phyloP scores from a whole-genome alignment of 306 rosid genomes.

The Medicago lupulina region DNA sequence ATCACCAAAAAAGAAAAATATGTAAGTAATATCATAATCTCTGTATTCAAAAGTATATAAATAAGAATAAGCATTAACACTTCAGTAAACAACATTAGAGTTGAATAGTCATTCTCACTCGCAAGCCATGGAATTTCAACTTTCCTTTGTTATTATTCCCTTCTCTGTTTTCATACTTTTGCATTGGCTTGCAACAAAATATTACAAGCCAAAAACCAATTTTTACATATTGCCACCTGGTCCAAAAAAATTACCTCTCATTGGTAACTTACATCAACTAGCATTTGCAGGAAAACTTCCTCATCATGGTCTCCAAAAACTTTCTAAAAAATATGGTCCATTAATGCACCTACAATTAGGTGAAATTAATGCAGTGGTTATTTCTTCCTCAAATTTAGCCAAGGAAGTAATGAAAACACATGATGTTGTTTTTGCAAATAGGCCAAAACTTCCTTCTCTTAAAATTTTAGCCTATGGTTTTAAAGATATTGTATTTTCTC shows the following conservation, averaged over 20 bases:
- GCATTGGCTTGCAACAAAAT: conserved; percentile 20
- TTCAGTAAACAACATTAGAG: neutral
- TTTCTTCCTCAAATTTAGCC: conserved; percentile 16
- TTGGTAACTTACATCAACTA: conserved; percentile 38
- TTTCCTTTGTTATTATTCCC: neutral
- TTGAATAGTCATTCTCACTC: neutral
- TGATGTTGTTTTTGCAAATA: conserved; percentile 16
- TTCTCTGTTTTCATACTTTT: neutral
- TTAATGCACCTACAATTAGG: conserved; percentile 22
- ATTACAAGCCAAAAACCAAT: neutral
- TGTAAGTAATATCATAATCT: neutral
- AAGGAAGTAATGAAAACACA: conserved; percentile 37
- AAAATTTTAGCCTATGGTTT: neutral
- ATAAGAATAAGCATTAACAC: neutral
- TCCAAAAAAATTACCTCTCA: conserved; percentile 36
- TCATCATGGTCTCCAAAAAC: conserved; percentile 7
- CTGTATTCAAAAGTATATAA: conserved; percentile 8
- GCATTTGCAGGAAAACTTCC: conserved; percentile 13
- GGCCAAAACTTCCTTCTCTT: conserved; percentile 5
- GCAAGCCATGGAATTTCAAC: neutral
- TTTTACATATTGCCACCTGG: conserved; percentile 29
- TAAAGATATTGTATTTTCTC: conserved; percentile 6
- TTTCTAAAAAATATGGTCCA: neutral
- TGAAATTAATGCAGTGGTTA: conserved; percentile 12
- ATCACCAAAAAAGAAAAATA: no score